phyloP scores from a whole-genome alignment of 257 asterid genomes.

The Linderniella brevidens region DNA sequence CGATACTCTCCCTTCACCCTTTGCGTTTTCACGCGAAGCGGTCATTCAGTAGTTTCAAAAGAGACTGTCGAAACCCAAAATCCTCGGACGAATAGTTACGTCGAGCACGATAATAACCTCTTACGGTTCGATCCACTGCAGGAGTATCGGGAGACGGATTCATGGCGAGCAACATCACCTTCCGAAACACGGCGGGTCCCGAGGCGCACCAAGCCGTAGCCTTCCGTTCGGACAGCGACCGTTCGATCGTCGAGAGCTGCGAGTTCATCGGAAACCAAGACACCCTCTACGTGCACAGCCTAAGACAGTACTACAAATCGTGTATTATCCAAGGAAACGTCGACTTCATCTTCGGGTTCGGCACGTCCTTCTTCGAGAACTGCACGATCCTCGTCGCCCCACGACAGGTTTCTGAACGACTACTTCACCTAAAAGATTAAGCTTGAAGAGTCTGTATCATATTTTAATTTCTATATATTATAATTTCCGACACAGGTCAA shows the following conservation, averaged over 20 bases:
- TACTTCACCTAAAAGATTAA: too few species aligned
- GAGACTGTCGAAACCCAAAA: too few species aligned
- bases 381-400: constrained; percentile 28
- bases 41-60: too few species aligned
- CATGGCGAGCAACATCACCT: constrained; percentile 31
- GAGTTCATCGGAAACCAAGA: constrained; percentile 46
- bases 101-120: too few species aligned
- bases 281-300: constrained; percentile 34
- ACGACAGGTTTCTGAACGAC: too few species aligned
- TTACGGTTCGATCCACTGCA: too few species aligned
- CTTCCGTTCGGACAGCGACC: constrained; percentile 35
- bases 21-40: too few species aligned
- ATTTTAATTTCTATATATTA: too few species aligned
- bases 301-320: constrained; percentile 42
- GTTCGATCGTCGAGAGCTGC: constrained; percentile 24
- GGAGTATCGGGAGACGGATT: constrained; percentile 44
- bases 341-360: constrained; percentile 43
- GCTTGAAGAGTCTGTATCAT: too few species aligned
- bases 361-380: constrained; percentile 32
- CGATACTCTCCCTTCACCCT: too few species aligned
- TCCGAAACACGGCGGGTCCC: constrained; percentile 33
- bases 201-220: constrained; percentile 45
- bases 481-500: too few species aligned
- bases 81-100: too few species aligned
- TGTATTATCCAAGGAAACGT: constrained; percentile 32